Base-by-base conservation (phyloP, 225 moss, liverwort and hornwort species). In the Pseudoscleropodium purum region DNA sequence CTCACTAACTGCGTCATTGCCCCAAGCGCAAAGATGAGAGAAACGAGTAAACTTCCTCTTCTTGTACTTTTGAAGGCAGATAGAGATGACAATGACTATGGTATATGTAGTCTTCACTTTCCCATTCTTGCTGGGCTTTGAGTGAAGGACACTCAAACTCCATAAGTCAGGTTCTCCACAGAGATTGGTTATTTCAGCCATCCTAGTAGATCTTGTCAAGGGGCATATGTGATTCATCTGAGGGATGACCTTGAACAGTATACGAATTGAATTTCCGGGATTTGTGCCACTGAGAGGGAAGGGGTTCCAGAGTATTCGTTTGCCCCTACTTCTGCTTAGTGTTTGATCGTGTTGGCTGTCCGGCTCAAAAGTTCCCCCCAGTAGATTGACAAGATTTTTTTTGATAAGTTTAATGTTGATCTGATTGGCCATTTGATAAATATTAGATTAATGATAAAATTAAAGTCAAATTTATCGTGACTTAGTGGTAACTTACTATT, bases 1-100 rank as follows among this genome's bases (percentile, higher is more conserved):
- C 95, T 93, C 93, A 94, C 93, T 92, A 95, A 96, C 94, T 94
- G 95, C 95, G 94, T 95, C 97, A 94, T 97, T 95, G 92, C 95
- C 97, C 94, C 97, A 93, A 96, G 93, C 95, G 89, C 94, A 94
- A 93, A 93, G 92, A 95, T n/a, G 2, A 1, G 0, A 1, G 1
- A 0, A 2, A 57, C 0, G 0, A 0, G 0, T 13, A 2, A 12
- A 24, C 45, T 31, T 63, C 62, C 30, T 19, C 27, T 18, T 74
- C 31, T 83, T 88, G 9, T 82, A 49, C 52, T 60, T 62, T 82
- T 63, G 74, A 73, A 73, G 63, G 24, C 24, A 33, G 74, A 41
- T 88, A 52, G 63, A 83, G 74, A 51, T 30, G 88, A 83, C 88
- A 73, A 88, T 74, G 62, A 51, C 18, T 83, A 88, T 49, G 88